Evolutionary conservation across 2,329 filamentous ascomycete genomes (phyloP), one percentile per base, ranked within the genome.

Genomic region (Arthrobotrys pseudoclavata): DNA sequence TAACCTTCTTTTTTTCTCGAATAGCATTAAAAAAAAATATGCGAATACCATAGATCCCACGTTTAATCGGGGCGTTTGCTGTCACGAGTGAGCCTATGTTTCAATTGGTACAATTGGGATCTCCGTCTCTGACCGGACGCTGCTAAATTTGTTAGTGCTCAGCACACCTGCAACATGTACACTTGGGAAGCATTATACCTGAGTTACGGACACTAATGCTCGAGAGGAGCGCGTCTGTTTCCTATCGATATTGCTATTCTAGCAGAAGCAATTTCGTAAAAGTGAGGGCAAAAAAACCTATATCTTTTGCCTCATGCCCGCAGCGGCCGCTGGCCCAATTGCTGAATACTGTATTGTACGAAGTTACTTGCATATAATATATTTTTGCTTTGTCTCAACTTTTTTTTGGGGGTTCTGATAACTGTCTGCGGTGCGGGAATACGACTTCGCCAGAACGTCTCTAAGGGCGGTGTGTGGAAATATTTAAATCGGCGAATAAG

Each of bases 31-130:
- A 42, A 47, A 29, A 18, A 22, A 48, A 31, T 7, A 29, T 15
- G 60, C 3, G 24, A 48, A 3, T 48, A n/a, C n/a, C n/a, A 22
- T 18, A 42, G 22, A 5, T 42, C 40, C 57, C 57, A n/a, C 34
- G 20, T 29, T 62, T 62, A 24, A 26, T 62, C 57, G 57, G 60
- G 40, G 60, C 60, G 40, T 48, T 63, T 63, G 60, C 60, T 63
- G 37, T 47, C 60, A 63, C 31, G 31, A 10, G 42, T 34, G 42
- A 48, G 15, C 57, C 60, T 48, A 20, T 48, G 24, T 31, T 20
- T 22, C 31, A 60, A 60, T 20, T 60, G 55, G 55, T 60, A 60
- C 31, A 42, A 60, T n/a, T 47, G 31, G 60, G 24, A 31, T 24
- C 26, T 63, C 60, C 60, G 60, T 34, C 42, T 20, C 24, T 31